These are phyloP conservation scores for slime mould (Dictyostelium discoideum) DNA, from an alignment of 78 protist species.

Conservation along the genomic window DNA sequence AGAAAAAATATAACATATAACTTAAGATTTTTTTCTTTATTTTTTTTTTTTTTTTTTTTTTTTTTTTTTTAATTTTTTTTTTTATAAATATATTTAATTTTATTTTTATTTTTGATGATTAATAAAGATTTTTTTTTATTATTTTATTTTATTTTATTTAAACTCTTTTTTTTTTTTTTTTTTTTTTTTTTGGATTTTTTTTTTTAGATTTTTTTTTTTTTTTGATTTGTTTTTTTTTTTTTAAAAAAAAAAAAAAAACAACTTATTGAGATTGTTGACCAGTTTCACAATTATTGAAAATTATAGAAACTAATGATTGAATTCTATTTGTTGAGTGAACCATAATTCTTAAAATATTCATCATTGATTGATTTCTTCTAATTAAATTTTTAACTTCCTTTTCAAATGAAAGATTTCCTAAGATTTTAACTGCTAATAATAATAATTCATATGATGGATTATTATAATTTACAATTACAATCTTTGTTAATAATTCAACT, in stretches of 20 bases:
- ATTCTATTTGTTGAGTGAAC: constrained; percentile 47
- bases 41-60: no score
- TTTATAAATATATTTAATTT: no score
- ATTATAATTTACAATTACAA: constrained; percentile 56
- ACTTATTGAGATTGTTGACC: not conserved
- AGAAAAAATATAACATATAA: no score
- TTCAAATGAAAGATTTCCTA: constrained; percentile 48
- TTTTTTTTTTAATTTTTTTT: no score
- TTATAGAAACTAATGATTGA: constrained; percentile 12
- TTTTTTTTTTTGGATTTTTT: not conserved
- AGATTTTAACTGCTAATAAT: constrained; percentile 31
- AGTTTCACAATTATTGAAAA: constrained; percentile 68
- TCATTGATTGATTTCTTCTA: constrained; percentile 65
- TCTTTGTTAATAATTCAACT: constrained; percentile 33
- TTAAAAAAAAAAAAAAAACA: no score
- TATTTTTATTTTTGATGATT: no score
- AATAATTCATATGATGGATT: constrained; percentile 49
- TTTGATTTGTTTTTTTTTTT: not conserved
- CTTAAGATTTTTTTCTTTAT: no score
- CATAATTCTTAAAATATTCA: constrained; percentile 67
- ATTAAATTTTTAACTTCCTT: constrained; percentile 37
- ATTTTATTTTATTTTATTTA: no score
- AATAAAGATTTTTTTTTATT: no score
- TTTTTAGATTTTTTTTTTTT: not conserved
- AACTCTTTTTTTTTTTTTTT: no score